Percentiles rank a stretch among this genome's conserved stretches.
Conservation (phyloP, 352 stramenopile genomes). For the Blastocystis sp. region DNA sequence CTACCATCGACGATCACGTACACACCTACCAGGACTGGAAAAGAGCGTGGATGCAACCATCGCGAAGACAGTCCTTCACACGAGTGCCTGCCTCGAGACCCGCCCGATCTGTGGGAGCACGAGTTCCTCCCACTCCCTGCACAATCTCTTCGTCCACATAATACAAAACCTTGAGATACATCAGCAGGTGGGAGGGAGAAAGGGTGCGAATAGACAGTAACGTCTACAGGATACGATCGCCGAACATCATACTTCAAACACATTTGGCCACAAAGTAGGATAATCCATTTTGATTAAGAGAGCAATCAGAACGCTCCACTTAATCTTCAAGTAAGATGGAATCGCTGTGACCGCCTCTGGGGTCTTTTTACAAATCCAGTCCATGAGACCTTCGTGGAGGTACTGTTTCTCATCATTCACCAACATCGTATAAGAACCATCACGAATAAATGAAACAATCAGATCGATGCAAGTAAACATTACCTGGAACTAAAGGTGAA, state of each 20-base stretch:
- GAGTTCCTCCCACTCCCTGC: conserved; percentile 2
- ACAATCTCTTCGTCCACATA: conserved; percentile 54
- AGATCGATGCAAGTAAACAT: conserved; percentile 47
- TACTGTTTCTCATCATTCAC: conserved; percentile 1
- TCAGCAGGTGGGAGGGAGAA: conserved; percentile 3
- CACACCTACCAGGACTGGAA: conserved; percentile 34
- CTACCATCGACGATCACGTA: background rate
- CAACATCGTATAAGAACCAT: conserved; percentile 17
- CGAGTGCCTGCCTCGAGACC: background rate
- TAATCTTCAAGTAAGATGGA: conserved; percentile 34
- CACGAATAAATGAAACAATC: conserved; percentile 36
- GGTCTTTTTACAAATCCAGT: conserved; percentile 13
- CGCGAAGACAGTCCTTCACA: conserved; percentile 50
- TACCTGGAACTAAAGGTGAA: background rate
- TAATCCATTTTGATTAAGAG: conserved; percentile 57
- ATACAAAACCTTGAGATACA: conserved; percentile 41
- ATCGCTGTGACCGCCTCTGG: background rate
- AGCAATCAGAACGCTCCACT: background rate
- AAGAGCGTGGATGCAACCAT: background rate
- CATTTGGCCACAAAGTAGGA: conserved; percentile 3
- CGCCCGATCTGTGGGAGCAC: background rate
- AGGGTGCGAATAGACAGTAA: background rate
- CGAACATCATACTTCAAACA: conserved; percentile 16
- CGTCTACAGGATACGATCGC: background rate
- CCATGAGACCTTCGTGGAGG: background rate